These are phyloP conservation scores for Themeda triandra DNA, from an alignment of 176 grass and related monocot genomes.

Conservation along the genomic window DNA sequence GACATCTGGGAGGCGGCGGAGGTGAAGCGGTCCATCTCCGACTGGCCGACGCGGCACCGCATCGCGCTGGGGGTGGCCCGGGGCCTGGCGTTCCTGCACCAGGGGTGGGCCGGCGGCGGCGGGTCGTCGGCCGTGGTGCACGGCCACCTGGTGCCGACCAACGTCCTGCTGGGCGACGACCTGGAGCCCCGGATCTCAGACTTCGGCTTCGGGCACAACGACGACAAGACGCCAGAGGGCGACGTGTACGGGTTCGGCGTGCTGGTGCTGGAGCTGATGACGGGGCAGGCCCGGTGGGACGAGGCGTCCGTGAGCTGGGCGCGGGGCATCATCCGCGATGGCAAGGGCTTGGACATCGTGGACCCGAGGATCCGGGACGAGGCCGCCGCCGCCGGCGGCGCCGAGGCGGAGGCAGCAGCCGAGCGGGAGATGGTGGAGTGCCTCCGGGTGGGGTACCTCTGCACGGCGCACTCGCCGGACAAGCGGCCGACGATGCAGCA, in stretches of 20 bases:
- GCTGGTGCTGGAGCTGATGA: conserved; percentile 79
- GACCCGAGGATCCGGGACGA: conserved; percentile 49
- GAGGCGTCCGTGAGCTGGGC: conserved; percentile 57
- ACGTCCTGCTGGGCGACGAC: conserved; percentile 75
- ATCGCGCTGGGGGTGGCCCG: conserved; percentile 76
- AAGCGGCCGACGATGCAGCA: conserved; percentile 95
- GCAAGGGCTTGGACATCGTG: conserved; percentile 50
- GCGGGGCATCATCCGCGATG: conserved; percentile 46
- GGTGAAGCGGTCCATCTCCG: conserved; percentile 37
- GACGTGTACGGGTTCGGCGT: conserved; percentile 82
- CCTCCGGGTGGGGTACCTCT: conserved; percentile 70
- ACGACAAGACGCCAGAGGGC: conserved; percentile 13
- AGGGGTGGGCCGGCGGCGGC: conserved; percentile 62
- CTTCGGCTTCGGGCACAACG: conserved; percentile 2
- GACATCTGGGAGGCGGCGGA: conserved; percentile 62
- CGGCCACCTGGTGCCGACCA: conserved; percentile 69
- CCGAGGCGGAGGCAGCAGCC: not conserved
- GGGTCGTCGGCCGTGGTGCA: conserved; percentile 46
- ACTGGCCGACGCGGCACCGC: conserved; percentile 74
- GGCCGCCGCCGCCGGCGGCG: not conserved
- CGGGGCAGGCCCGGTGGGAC: conserved; percentile 55
- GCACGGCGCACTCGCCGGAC: conserved; percentile 72
- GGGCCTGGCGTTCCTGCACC: conserved; percentile 86
- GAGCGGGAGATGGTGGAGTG: conserved; percentile 74
- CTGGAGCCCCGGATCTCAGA: conserved; percentile 75